Conservation (phyloP, 2,329 filamentous ascomycete species). For the Diaporthe sp. region DNA sequence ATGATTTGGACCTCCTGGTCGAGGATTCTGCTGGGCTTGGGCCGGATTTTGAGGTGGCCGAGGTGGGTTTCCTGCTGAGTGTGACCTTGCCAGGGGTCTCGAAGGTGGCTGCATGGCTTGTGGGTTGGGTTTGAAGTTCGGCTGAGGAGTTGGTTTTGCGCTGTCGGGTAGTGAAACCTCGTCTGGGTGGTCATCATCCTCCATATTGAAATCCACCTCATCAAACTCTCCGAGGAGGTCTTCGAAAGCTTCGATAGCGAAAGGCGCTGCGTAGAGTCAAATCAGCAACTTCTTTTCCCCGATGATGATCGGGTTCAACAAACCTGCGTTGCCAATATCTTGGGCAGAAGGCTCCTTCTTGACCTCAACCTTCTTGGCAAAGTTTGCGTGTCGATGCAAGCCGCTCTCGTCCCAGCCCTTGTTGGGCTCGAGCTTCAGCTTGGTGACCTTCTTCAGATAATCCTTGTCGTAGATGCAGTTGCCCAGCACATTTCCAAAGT, state of each 20-base stretch:
- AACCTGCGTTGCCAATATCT: slow-evolving; percentile 30
- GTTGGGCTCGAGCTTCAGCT: slow-evolving; percentile 83
- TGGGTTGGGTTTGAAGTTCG: slow-evolving; percentile 46
- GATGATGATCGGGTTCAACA: background rate
- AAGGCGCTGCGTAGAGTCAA: slow-evolving; percentile 42
- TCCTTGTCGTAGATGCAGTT: slow-evolving; percentile 99
- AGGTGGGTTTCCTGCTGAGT: slow-evolving; percentile 49
- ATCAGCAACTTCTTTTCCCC: slow-evolving; percentile 25
- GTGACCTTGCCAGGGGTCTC: slow-evolving; percentile 50
- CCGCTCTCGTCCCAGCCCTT: slow-evolving; percentile 83
- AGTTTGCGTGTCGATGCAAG: slow-evolving; percentile 86
- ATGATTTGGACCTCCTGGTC: slow-evolving; percentile 41
- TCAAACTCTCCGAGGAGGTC: slow-evolving; percentile 75
- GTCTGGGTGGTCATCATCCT: slow-evolving; percentile 80
- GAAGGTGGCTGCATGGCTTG: slow-evolving; percentile 56
- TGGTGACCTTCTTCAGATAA: slow-evolving; percentile 90
- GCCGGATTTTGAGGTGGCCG: slow-evolving; percentile 53
- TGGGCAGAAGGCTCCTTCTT: slow-evolving; percentile 44
- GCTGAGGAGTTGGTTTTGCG: slow-evolving; percentile 49
- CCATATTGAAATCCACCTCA: slow-evolving; percentile 81
- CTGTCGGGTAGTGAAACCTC: slow-evolving; percentile 74
- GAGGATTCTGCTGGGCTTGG: slow-evolving; percentile 24
- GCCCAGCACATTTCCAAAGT: slow-evolving; percentile 96
- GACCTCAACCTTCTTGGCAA: slow-evolving; percentile 70
- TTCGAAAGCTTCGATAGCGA: slow-evolving; percentile 62